Evolutionary conservation across 106 monocot genomes (phyloP).

Genomic region (Platanthera guangdongensis): DNA sequence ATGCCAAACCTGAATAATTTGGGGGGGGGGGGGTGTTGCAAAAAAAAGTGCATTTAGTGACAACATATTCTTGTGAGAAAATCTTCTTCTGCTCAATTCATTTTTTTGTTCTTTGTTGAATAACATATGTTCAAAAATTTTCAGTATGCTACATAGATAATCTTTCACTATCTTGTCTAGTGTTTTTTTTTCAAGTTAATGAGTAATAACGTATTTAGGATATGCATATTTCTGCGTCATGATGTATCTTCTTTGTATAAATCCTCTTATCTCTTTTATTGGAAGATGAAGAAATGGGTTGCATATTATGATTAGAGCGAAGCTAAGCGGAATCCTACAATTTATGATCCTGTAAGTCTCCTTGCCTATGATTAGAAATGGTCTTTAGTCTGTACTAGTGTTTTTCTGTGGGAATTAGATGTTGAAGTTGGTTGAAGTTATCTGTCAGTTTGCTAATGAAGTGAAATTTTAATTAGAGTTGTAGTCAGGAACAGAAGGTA

Average conservation of each 20-base stretch:
- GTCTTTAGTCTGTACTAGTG: neutral
- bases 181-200: neutral
- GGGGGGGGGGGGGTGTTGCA: too few species aligned
- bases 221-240: too few species aligned
- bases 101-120: constrained; percentile 1
- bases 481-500: neutral
- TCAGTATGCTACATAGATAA: too few species aligned
- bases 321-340: neutral
- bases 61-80: neutral
- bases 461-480: neutral
- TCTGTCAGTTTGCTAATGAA: neutral
- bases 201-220: too few species aligned
- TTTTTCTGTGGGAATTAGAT: neutral
- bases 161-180: too few species aligned
- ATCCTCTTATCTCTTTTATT: neutral
- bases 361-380: neutral
- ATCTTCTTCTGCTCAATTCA: neutral
- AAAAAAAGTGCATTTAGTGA: neutral
- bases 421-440: neutral
- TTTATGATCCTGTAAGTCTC: neutral
- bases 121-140: too few species aligned
- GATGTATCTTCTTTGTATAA: neutral
- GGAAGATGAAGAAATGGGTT: neutral
- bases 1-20: too few species aligned
- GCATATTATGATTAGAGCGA: neutral